phyloP scores from a whole-genome alignment of 2,329 filamentous ascomycete species.

The Calonectria honghensis region DNA sequence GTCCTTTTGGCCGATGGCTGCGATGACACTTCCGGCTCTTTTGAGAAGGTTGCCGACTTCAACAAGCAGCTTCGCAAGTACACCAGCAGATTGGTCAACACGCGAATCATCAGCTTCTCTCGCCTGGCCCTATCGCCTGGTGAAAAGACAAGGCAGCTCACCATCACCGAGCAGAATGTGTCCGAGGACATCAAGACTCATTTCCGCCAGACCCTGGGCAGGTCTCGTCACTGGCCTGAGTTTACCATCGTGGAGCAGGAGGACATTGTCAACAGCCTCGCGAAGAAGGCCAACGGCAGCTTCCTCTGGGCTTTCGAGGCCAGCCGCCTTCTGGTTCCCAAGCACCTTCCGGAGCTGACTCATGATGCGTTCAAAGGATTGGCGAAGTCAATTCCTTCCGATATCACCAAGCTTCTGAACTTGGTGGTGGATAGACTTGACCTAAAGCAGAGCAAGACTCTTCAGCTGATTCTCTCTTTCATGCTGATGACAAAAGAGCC shows the following conservation, averaged over 20 bases:
- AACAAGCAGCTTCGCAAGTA: conserved; percentile 58
- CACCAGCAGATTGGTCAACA: conserved; percentile 53
- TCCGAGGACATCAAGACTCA: conserved; percentile 59
- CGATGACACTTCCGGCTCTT: conserved; percentile 57
- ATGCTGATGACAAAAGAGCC: conserved; percentile 60
- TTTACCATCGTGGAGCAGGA: conserved; percentile 53
- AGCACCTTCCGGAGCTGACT: conserved; percentile 44
- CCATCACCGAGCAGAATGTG: conserved; percentile 58
- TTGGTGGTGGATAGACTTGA: conserved; percentile 36
- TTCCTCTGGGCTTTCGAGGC: conserved; percentile 63
- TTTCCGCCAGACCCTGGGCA: conserved; percentile 46
- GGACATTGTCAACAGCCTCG: conserved; percentile 57
- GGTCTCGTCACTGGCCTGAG: conserved; percentile 44
- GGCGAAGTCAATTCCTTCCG: conserved; percentile 38
- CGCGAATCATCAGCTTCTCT: conserved; percentile 61
- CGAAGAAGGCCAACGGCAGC: conserved; percentile 58
- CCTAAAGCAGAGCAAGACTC: conserved; percentile 43
- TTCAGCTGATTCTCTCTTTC: conserved; percentile 57
- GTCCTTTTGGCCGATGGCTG: conserved; percentile 62
- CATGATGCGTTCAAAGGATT: conserved; percentile 35
- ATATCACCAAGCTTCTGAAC: conserved; percentile 44
- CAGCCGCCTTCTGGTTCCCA: conserved; percentile 53
- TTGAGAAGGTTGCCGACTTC: conserved; percentile 52
- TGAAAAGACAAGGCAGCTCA: conserved; percentile 55
- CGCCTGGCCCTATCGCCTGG: conserved; percentile 58